Evolutionary conservation across 75 land plant species (phyloP), one percentile per base, ranked within the genome.

Genomic region (Sequoiadendron giganteum): DNA sequence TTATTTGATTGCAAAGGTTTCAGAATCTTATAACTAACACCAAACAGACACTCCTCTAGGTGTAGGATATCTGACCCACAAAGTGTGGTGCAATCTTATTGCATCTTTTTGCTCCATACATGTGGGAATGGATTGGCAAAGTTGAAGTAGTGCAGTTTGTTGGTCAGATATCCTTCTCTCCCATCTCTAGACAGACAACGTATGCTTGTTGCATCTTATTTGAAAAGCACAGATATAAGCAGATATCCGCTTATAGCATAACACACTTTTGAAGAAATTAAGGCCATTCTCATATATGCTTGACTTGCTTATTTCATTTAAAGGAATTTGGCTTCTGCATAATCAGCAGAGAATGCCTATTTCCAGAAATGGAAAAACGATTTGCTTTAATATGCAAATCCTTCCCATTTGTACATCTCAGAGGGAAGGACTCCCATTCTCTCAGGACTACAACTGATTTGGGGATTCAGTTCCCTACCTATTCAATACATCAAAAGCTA

Each of bases 401-500:
- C 83, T 36, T 80, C n/a, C n/a, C 47, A 80, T 25, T 42, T 80
- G 83, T 47, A 47, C 43, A 3, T 25, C 84, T 10, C 14, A n/a
- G 49, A 82, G 52, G 84, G 1, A n/a, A 80, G 43, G 1, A 82
- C 3, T 82, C 52, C 54, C 52, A n/a, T 28, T 28, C 14, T 47
- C 49, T 28, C 32, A 43, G 32, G 15, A 19, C n/a, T 11, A 47
- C 32, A 45, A 25, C 19, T 47, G 47, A 82, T 82, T 28, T 47
- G 84, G 48, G 48, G 34, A 82, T 82, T 82, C 84, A 82, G 5
- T 25, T 25, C 84, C 48, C 49, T 47, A n/a, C 84, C 84, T n/a
- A 47, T 30, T 19, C 21, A 79, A 28, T 8, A 10, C 21, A 15
- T 5, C 6, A 79, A 21, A 8, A 39, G 10, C 25, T 42, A 40